Evolutionary conservation across 192 early-diverging fungal genomes (phyloP), one percentile per base, ranked within the genome.

Genomic region (Funneliformis geosporum): DNA sequence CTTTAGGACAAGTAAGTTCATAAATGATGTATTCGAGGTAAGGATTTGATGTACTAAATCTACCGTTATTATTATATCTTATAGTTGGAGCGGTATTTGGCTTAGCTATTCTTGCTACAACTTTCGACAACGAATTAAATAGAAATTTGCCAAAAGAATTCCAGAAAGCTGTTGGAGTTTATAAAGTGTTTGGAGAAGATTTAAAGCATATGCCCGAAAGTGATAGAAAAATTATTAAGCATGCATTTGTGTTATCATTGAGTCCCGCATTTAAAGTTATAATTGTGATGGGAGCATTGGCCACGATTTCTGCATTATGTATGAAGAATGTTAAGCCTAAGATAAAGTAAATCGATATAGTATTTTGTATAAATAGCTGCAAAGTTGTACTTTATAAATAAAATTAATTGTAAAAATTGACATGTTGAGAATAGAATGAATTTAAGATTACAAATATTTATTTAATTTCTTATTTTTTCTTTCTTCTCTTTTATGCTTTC

Each of bases 1-100:
- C 74, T 91, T 89, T 80, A 85, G 92, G 65, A 87, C 88, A 11
- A 83, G 77, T 79, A 69, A 66, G 77, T 79, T 44, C 10, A 66
- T 80, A 33, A 27, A 33, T 40, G 40, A 21, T 38, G 27, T 23
- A 18, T n/a, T 38, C n/a, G 10, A 18, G 10, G 16, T 60, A 10
- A 21, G 3, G 5, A 33, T 42, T 69, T 18, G 25, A 23, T 18
- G 6, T 68, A 38, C 8, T 68, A 8, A 42, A 88, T 23, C 80
- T 89, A 33, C 23, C 59, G 44, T 25, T 42, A 40, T 28, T 77
- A 85, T 23, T 66, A 88, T 23, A 70, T 60, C 4, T 46, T 60
- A 33, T 39, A 79, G 73, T 81, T 76, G 59, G 82, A 21, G 21
- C 68, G 50, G 77, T 85, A 10, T 81, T 85, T 60, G 84, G 84